Evolutionary conservation across 2,329 filamentous ascomycete genomes (phyloP).

Genomic region (Pseudocercospora fuligena): DNA sequence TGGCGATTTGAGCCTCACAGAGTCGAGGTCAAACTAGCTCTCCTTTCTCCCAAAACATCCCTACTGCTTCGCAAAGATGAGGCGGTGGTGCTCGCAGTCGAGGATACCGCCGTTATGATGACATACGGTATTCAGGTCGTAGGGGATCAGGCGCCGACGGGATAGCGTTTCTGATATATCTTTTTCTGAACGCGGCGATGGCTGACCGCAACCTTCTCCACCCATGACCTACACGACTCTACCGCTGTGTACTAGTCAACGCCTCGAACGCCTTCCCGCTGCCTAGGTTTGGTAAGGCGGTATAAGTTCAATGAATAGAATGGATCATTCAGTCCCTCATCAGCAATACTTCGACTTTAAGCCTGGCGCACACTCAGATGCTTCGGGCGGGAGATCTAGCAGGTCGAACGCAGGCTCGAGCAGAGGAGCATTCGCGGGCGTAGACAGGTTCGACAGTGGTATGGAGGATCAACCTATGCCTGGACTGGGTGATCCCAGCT

Average conservation of each 20-base stretch:
- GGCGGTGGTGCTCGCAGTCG: conserved; percentile 1
- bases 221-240: conserved; percentile 10
- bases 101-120: not conserved
- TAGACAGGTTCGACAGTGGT: conserved; percentile 19
- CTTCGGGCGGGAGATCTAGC: conserved; percentile 7
- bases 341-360: not conserved
- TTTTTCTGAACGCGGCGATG: conserved; percentile 1
- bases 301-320: not conserved
- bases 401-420: conserved; percentile 8
- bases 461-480: conserved; percentile 26
- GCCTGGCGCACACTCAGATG: conserved; percentile 2
- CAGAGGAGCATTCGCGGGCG: conserved; percentile 9
- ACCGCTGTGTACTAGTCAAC: conserved; percentile 4
- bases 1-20: conserved; percentile 3
- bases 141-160: not conserved
- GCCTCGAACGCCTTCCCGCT: not conserved
- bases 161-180: conserved; percentile 8
- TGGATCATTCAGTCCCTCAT: not conserved
- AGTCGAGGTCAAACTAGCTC: conserved; percentile 3
- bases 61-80: conserved; percentile 3
- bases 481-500: conserved; percentile 52
- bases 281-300: not conserved
- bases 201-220: conserved; percentile 1
- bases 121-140: not conserved
- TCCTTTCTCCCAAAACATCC: not conserved